These are phyloP conservation scores for Coix lacrymajobi DNA, from an alignment of 176 grass and related monocot species.

Conservation along the genomic window DNA sequence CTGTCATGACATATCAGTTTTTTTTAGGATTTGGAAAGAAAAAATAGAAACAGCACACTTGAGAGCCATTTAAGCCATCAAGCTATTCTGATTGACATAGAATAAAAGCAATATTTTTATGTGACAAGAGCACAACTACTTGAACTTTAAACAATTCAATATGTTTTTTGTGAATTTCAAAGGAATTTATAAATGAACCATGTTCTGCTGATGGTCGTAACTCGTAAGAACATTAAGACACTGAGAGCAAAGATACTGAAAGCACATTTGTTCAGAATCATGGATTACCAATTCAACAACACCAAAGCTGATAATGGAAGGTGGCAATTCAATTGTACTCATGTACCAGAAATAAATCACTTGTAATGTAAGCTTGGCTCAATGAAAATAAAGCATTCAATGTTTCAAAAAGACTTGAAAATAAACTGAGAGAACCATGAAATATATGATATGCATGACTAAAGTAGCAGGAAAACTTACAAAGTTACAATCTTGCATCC, in stretches of 20 bases:
- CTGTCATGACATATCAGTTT: no score
- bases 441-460: not conserved
- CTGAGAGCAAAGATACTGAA: not conserved
- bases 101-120: not conserved
- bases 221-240: not conserved
- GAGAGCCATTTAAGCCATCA: not conserved
- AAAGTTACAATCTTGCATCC: slow-evolving; percentile 71
- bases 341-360: not conserved
- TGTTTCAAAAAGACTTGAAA: not conserved
- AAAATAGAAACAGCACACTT: not conserved
- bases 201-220: not conserved
- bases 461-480: slow-evolving; percentile 35
- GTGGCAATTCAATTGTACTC: not conserved
- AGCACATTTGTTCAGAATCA: not conserved
- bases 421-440: not conserved
- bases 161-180: not conserved
- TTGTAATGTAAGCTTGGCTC: not conserved
- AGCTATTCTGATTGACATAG: not conserved
- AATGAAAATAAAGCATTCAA: not conserved
- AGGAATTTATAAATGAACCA: not conserved
- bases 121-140: not conserved
- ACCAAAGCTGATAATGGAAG: not conserved
- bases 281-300: not conserved
- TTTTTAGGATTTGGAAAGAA: not conserved
- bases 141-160: not conserved